phyloP scores from a whole-genome alignment of 106 monocot genomes.

The Phalaenopsis equestris region DNA sequence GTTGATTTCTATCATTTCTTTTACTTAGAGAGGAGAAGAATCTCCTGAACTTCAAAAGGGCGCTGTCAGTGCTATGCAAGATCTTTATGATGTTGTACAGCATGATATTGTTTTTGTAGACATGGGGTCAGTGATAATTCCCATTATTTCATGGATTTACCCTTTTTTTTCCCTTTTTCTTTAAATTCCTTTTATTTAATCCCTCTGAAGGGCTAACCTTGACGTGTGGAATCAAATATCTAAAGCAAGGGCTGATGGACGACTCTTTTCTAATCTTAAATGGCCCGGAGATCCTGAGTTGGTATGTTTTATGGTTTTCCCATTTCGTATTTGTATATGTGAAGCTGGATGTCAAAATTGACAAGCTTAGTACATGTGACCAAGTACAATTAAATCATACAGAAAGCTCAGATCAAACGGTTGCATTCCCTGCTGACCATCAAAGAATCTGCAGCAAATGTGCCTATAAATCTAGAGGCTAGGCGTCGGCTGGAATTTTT shows the following conservation, averaged over 20 bases:
- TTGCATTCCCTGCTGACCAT: slow-evolving; percentile 78
- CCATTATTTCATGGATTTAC: background rate
- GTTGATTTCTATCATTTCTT: background rate
- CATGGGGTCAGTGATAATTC: slow-evolving; percentile 44
- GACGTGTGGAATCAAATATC: slow-evolving; percentile 54
- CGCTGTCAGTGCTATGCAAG: slow-evolving; percentile 80
- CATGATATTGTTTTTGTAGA: slow-evolving; percentile 68
- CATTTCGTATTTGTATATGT: background rate
- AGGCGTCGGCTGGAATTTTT: slow-evolving; percentile 69
- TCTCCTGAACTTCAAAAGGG: slow-evolving; percentile 51
- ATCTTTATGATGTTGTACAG: slow-evolving; percentile 84
- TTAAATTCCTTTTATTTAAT: background rate
- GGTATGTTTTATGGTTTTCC: slow-evolving; percentile 26
- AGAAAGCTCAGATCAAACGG: slow-evolving; percentile 57
- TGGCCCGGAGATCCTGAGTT: slow-evolving; percentile 79
- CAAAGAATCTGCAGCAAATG: slow-evolving; percentile 76
- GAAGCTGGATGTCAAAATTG: background rate
- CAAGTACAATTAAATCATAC: slow-evolving; percentile 7
- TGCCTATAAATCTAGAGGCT: slow-evolving; percentile 84
- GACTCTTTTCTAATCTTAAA: slow-evolving; percentile 63
- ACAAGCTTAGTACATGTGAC: background rate
- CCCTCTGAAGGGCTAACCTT: slow-evolving; percentile 35
- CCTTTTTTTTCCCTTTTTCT: background rate
- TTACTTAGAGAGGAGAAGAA: slow-evolving; percentile 48
- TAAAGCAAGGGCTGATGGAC: slow-evolving; percentile 65